These are phyloP conservation scores for Hanseniaspora lindneri DNA, from an alignment of 805 yeast genomes.

Conservation along the genomic window DNA sequence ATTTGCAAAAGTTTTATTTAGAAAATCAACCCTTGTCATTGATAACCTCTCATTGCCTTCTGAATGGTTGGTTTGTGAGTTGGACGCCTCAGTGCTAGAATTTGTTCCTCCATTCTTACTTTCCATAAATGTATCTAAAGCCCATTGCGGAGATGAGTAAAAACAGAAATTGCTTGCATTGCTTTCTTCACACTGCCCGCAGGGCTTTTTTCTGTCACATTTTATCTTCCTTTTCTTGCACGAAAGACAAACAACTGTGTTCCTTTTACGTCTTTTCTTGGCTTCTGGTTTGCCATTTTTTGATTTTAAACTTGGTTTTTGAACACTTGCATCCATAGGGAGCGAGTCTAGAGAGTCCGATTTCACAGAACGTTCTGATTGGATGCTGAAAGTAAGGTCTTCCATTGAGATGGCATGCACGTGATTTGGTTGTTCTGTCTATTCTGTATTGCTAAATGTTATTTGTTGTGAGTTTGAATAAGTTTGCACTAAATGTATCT, in stretches of 20 bases:
- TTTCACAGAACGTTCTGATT: too few relatives aligned
- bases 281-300: neutral
- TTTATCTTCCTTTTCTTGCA: constrained; percentile 17
- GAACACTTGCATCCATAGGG: too few relatives aligned
- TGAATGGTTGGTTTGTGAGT: too few relatives aligned
- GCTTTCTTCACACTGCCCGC: constrained; percentile 11
- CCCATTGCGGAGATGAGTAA: constrained; percentile 17
- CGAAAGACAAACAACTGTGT: constrained; percentile 16
- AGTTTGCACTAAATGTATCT: too few relatives aligned
- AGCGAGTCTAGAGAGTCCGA: too few relatives aligned
- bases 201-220: constrained; percentile 17
- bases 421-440: too few relatives aligned
- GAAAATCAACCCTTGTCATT: neutral
- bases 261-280: constrained; percentile 15
- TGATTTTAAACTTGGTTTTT: too few relatives aligned
- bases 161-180: constrained; percentile 16
- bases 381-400: too few relatives aligned
- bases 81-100: too few relatives aligned
- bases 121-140: constrained; percentile 11
- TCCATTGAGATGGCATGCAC: too few relatives aligned
- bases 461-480: too few relatives aligned
- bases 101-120: neutral
- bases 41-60: neutral
- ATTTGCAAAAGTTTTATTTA: neutral
- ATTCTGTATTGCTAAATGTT: too few relatives aligned